Evolutionary conservation across 2,329 filamentous ascomycete species (phyloP), one percentile per base, ranked within the genome.

Genomic region (Penicillium sp.): DNA sequence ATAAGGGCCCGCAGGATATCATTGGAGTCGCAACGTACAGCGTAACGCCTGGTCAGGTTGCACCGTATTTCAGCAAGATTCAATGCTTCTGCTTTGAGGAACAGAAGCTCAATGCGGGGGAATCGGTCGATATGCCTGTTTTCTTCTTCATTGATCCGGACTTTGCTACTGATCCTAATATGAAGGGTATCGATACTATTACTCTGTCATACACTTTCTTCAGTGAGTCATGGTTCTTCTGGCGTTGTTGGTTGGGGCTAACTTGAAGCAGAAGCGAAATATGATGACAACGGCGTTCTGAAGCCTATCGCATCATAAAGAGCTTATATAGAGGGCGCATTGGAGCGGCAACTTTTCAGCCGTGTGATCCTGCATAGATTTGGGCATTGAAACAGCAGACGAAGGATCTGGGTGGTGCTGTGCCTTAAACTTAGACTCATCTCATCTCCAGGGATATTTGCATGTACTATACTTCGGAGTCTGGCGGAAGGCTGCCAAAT

Each of bases 61-160:
- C 93, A 36, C 91, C 89, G 1, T 99, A 99, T 71, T 99, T 99
- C 68, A 95, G 88, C 81, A 99, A 99, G 80, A 99, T 99, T 38
- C 93, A 99, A 72, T 99, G 93, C 67, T 99, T 99, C 72, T 99
- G 93, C 72, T 99, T 99, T 64, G 93, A 99, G 75, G 92, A 90
- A 69, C 93, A 99, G 78, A 80, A 95, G 54, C 73, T 99, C 58
- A 92, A 93, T 67, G 91, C 91, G 5, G 91, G 92, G 37, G 95
- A 99, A 78, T 93, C 90, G 37, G 93, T 99, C 46, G 93, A 99
- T 70, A 99, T 99, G 95, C 95, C 93, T 0, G 95, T 99, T 0
- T 99, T 99, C 72, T 99, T 99, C 74, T 99, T 97, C 72, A 87
- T 99, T 58, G 93, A 99, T 66, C 93, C 93, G 0, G 93, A 97